Evolutionary conservation across 768 basidiomycete species (phyloP).

Genomic region (Macrolepiota fuliginosa): DNA sequence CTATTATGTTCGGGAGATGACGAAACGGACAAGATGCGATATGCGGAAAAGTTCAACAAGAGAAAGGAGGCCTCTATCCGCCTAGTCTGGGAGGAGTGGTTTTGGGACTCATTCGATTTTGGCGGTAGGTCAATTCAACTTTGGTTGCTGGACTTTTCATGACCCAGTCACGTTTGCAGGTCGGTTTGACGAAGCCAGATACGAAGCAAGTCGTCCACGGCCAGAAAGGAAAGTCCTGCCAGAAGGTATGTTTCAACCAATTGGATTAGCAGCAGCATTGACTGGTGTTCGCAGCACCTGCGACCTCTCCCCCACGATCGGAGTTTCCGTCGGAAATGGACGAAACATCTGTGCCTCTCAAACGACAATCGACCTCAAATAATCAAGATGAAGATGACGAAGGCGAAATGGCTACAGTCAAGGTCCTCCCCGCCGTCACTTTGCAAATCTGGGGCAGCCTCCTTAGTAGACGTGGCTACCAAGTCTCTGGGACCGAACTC

Average conservation of each 20-base stretch:
- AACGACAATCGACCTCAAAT: slow-evolving; percentile 9
- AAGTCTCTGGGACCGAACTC: slow-evolving; percentile 55
- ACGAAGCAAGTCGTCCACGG: slow-evolving; percentile 57
- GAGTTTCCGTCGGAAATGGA: slow-evolving; percentile 17
- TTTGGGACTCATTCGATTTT: slow-evolving; percentile 87
- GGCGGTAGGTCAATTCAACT: slow-evolving; percentile 44
- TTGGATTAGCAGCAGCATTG: not conserved
- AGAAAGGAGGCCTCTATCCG: slow-evolving; percentile 70
- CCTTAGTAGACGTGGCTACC: slow-evolving; percentile 65
- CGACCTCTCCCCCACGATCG: slow-evolving; percentile 22
- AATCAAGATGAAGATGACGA: slow-evolving; percentile 47
- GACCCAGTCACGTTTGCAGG: slow-evolving; percentile 31
- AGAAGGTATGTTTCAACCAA: slow-evolving; percentile 20
- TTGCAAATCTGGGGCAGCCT: slow-evolving; percentile 72
- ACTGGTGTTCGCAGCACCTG: slow-evolving; percentile 11
- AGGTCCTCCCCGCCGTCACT: slow-evolving; percentile 59
- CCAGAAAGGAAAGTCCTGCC: slow-evolving; percentile 47
- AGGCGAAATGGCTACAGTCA: slow-evolving; percentile 55
- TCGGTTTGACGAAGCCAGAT: slow-evolving; percentile 60
- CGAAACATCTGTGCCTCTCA: slow-evolving; percentile 11
- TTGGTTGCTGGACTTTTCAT: not conserved
- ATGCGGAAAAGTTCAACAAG: slow-evolving; percentile 72
- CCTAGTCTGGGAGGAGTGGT: slow-evolving; percentile 95
- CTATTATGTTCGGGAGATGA: slow-evolving; percentile 71
- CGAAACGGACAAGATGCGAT: slow-evolving; percentile 74